Conservation (phyloP, 805 yeast genomes). For the Starmerella roubikii region DNA sequence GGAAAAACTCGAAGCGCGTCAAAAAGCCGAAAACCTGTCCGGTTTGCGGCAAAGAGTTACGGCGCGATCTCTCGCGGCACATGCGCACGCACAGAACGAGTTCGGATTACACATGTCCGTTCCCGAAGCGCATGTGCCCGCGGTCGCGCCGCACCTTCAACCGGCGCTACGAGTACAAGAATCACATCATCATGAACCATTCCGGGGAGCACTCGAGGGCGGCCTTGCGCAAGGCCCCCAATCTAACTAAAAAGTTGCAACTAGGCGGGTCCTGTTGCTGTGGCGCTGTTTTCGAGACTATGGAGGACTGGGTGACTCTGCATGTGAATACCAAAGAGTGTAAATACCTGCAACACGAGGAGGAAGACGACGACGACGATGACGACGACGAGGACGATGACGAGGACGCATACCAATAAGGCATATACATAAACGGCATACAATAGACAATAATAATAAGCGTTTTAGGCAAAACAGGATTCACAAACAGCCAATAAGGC, state of each 20-base stretch:
- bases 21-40: slow-evolving; percentile 27
- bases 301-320: slow-evolving; percentile 41
- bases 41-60: slow-evolving; percentile 40
- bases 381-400: too few species aligned
- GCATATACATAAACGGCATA: too few species aligned
- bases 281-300: slow-evolving; percentile 33
- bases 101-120: slow-evolving; percentile 45
- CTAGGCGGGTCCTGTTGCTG: slow-evolving; percentile 43
- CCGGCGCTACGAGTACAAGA: slow-evolving; percentile 55
- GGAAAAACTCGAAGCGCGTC: too few species aligned
- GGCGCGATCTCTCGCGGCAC: slow-evolving; percentile 51
- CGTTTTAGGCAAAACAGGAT: too few species aligned
- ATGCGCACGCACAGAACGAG: slow-evolving; percentile 46
- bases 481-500: too few species aligned
- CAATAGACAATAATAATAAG: too few species aligned
- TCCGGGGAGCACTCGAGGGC: slow-evolving; percentile 39
- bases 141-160: slow-evolving; percentile 52
- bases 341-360: neutral
- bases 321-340: slow-evolving; percentile 29
- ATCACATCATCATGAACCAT: slow-evolving; percentile 48
- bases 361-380: too few species aligned
- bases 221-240: slow-evolving; percentile 33
- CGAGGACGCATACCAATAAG: too few species aligned
- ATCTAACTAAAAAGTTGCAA: slow-evolving; percentile 39
- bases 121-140: slow-evolving; percentile 40